A percentile compares a stretch with the other conserved stretches of the same genome.
Evolutionary conservation across 225 moss, liverwort and hornwort species (phyloP).

Genomic region (Bryoerythrophyllum caledonicum): DNA sequence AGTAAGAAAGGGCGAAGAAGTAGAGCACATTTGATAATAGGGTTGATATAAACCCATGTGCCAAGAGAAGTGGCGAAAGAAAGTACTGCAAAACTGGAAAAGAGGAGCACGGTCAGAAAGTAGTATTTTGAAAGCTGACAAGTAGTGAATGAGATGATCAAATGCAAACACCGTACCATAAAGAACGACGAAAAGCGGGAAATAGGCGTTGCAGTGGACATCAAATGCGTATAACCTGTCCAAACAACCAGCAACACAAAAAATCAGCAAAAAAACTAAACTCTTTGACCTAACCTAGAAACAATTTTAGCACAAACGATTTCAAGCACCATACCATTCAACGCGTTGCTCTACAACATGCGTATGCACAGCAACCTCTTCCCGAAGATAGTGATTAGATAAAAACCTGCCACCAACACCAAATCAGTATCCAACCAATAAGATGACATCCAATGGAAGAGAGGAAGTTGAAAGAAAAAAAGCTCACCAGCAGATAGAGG

Average conservation of each 20-base stretch:
- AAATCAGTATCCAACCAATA: neutral
- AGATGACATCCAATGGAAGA: neutral
- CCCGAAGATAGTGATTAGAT: constrained; percentile 93
- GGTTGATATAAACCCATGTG: constrained; percentile 78
- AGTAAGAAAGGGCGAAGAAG: constrained; percentile 81
- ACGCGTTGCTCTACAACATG: constrained; percentile 98
- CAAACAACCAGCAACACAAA: constrained; percentile 11
- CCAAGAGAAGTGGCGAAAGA: constrained; percentile 88
- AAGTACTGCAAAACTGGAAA: constrained; percentile 89
- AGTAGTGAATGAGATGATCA: neutral
- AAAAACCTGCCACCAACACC: constrained; percentile 64
- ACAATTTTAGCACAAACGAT: neutral
- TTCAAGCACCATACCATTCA: constrained; percentile 68
- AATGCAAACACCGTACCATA: constrained; percentile 59
- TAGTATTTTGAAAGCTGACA: too few relatives aligned
- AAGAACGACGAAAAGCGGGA: constrained; percentile 83
- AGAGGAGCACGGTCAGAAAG: neutral
- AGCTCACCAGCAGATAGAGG: constrained; percentile 83
- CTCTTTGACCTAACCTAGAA: neutral
- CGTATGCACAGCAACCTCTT: constrained; percentile 84
- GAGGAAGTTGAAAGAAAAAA: neutral
- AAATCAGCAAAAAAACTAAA: neutral
- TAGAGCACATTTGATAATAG: constrained; percentile 80
- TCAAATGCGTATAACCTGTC: constrained; percentile 96
- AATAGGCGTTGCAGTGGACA: constrained; percentile 94